These are phyloP conservation scores for Malassezia caprae DNA, from an alignment of 1,284 basidiomycete species.

Conservation along the genomic window DNA sequence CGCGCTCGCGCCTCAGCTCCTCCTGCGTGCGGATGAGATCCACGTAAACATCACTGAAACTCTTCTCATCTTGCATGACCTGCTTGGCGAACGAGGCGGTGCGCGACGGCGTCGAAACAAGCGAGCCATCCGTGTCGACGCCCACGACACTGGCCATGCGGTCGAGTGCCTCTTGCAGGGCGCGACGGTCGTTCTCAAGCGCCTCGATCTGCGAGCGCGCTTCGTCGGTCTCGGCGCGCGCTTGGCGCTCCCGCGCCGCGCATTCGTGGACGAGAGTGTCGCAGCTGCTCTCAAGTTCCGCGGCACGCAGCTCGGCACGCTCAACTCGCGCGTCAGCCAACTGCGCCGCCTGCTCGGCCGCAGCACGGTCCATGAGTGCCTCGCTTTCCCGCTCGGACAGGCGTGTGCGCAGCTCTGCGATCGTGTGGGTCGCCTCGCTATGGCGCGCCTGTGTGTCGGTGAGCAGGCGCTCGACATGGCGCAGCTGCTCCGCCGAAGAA, in stretches of 20 bases:
- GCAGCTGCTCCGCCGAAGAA: slow-evolving; percentile 58
- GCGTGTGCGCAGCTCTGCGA: slow-evolving; percentile 62
- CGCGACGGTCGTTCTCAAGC: slow-evolving; percentile 49
- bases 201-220: slow-evolving; percentile 49
- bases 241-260: slow-evolving; percentile 57
- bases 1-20: slow-evolving; percentile 63
- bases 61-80: slow-evolving; percentile 67
- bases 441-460: slow-evolving; percentile 60
- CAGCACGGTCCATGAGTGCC: slow-evolving; percentile 63
- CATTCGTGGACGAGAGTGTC: slow-evolving; percentile 61
- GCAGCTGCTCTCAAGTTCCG: slow-evolving; percentile 68
- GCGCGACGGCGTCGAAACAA: not conserved
- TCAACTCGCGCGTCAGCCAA: slow-evolving; percentile 75
- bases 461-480: slow-evolving; percentile 62
- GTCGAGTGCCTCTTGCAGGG: slow-evolving; percentile 39
- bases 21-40: slow-evolving; percentile 75
- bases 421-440: slow-evolving; percentile 60
- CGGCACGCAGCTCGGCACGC: slow-evolving; percentile 65
- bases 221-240: slow-evolving; percentile 60
- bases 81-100: slow-evolving; percentile 50
- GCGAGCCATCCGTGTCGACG: slow-evolving; percentile 16
- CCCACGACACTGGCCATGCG: slow-evolving; percentile 41
- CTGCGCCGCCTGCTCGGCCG: slow-evolving; percentile 60
- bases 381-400: slow-evolving; percentile 68
- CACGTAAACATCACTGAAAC: slow-evolving; percentile 80